Base-by-base conservation (phyloP, 805 yeast genomes). In the Debaryomyces castellii region DNA sequence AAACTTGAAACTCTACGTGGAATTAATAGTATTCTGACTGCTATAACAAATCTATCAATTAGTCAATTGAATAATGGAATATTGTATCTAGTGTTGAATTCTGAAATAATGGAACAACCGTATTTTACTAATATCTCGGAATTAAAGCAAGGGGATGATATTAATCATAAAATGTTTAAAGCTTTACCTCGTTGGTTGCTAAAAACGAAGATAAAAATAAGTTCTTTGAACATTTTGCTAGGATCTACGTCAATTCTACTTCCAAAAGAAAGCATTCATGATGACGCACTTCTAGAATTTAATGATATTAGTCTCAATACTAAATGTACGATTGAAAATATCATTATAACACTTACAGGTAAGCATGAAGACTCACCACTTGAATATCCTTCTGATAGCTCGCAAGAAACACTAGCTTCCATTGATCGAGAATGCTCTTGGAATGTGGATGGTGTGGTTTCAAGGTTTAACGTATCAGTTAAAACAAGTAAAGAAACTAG, bases 241-340 rank as follows among this genome's bases (percentile, higher is more conserved):
- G 76, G 76, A 0, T 68, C 76, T 2, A 53, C 74, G 17, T 71
- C 76, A 6, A 65, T 71, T 1, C 55, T 72, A 30, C 63, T 71
- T 6, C 70, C 66, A 18, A 39, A 48, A 12, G 57, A 59, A 5
- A 40, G 50, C 21, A 37, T 60, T 11, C 38, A 54, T 20, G 27
- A 46, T 10, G 58, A 48, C 8, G 48, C 48, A 22, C 50, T 50
- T 39, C 45, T 53, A 35, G 39, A 48, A 28, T 38, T 51, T 14
- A 60, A 63, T 49, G 39, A 54, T 41, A 35, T 49, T 41, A 36
- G 49, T 49, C 48, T 57, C 39, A 55, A 59, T 28, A 50, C 68
- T 45, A 27, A 66, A 42, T n/a, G 54, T 2, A 20, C 49, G 1
- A 22, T 53, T 2, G 60, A 55, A n/a, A 43, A 48, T 7, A 44